Percentiles rank a stretch among this genome's conserved stretches.
phyloP scores from a whole-genome alignment of 2,329 filamentous ascomycete species.

The Alternaria consortialis region DNA sequence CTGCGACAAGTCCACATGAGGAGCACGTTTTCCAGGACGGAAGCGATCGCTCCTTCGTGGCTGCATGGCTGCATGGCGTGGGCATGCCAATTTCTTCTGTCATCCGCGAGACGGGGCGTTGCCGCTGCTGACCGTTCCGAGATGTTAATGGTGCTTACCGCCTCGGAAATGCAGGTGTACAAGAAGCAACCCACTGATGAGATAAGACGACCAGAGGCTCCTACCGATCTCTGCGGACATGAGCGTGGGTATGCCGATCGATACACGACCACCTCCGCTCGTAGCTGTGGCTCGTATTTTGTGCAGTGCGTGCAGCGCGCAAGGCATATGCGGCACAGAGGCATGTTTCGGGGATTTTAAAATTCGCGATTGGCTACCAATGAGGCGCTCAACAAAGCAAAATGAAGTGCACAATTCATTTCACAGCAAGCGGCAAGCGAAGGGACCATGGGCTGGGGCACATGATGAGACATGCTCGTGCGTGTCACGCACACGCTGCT shows the following conservation, averaged over 20 bases:
- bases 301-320: constrained; percentile 13
- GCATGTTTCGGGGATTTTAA: constrained; percentile 24
- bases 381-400: constrained; percentile 7
- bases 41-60: constrained; percentile 12
- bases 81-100: constrained; percentile 14
- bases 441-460: constrained; percentile 16
- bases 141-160: constrained; percentile 15
- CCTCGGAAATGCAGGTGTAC: constrained; percentile 2
- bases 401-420: constrained; percentile 16
- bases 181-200: constrained; percentile 6
- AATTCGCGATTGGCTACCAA: constrained; percentile 15
- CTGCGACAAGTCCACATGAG: constrained; percentile 2
- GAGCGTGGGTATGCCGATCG: constrained; percentile 8
- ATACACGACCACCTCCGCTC: neutral
- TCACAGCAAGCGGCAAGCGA: constrained; percentile 24
- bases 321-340: constrained; percentile 10
- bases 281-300: constrained; percentile 5
- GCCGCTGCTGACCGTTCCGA: constrained; percentile 25
- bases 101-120: constrained; percentile 20
- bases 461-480: constrained; percentile 31
- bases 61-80: constrained; percentile 19
- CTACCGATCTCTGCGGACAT: constrained; percentile 6
- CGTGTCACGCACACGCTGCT: constrained; percentile 21
- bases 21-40: constrained; percentile 15
- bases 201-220: neutral